Conservation (phyloP, 768 basidiomycete species). For the Rhodosporidiobolus odoratus region DNA sequence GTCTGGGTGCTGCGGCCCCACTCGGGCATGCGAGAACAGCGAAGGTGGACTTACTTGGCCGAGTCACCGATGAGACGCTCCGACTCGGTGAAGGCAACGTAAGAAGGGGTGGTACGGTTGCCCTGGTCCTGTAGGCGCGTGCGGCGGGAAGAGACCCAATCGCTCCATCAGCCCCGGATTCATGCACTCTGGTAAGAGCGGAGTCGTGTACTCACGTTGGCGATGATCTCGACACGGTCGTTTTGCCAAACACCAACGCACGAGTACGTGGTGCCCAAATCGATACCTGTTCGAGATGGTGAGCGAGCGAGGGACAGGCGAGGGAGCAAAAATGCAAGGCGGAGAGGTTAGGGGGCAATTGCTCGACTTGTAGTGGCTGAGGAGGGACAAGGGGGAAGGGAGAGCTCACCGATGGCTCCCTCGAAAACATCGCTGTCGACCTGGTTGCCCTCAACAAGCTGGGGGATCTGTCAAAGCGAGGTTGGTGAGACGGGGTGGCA, state of each 20-base stretch:
- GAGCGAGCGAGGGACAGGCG: not conserved
- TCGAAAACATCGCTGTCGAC: constrained; percentile 66
- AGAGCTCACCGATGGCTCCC: constrained; percentile 72
- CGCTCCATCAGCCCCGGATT: not conserved
- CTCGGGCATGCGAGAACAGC: too few relatives aligned
- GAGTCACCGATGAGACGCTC: constrained; percentile 99
- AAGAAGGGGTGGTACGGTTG: constrained; percentile 97
- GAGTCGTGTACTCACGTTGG: constrained; percentile 28
- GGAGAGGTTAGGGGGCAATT: not conserved
- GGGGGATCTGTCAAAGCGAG: constrained; percentile 29
- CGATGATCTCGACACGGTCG: constrained; percentile 97
- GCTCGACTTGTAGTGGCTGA: not conserved
- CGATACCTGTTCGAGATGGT: constrained; percentile 30
- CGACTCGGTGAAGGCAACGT: constrained; percentile 85
- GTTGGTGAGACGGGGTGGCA: not conserved
- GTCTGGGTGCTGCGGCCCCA: constrained; percentile 1
- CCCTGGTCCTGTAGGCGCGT: constrained; percentile 81
- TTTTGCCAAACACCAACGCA: constrained; percentile 99
- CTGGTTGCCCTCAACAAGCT: constrained; percentile 59
- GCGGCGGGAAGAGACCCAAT: not conserved
- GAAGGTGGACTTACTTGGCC: constrained; percentile 56
- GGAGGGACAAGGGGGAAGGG: not conserved
- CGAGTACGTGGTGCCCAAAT: constrained; percentile 66
- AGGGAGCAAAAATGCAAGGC: constrained; percentile 2
- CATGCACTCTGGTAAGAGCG: not conserved